Evolutionary conservation across 257 asterid genomes (phyloP).

Genomic region (Petrea volubilis): DNA sequence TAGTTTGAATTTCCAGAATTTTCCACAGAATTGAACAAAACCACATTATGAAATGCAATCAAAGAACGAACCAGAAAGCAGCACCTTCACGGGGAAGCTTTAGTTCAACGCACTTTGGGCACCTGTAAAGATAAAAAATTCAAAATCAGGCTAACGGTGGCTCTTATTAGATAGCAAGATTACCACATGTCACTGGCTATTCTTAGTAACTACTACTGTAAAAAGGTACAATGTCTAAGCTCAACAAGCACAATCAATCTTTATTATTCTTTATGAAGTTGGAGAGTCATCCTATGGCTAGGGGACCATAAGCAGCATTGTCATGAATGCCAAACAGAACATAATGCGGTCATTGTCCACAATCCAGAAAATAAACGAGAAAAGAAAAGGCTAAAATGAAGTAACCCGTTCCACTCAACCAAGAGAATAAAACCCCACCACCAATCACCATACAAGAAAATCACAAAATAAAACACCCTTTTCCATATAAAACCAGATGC

Average conservation of each 20-base stretch:
- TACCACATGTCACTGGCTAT: not conserved
- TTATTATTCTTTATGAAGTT: too few species aligned
- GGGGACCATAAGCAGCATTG: slow-evolving; percentile 9
- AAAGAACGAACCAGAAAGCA: slow-evolving; percentile 89
- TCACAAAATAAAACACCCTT: not conserved
- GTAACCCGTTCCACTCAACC: not conserved
- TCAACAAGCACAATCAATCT: not conserved
- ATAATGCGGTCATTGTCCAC: not conserved
- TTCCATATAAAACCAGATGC: not conserved
- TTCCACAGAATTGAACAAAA: not conserved
- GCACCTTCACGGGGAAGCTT: slow-evolving; percentile 97
- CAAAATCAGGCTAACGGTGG: not conserved
- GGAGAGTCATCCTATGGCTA: too few species aligned
- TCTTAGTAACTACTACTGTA: not conserved
- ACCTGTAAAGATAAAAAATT: slow-evolving; percentile 44
- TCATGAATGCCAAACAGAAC: not conserved
- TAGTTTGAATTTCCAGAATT: not conserved
- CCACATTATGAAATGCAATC: not conserved
- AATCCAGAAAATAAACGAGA: not conserved
- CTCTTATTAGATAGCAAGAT: slow-evolving; percentile 2
- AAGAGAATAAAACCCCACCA: not conserved
- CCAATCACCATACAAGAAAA: not conserved
- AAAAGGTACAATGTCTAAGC: not conserved
- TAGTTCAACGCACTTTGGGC: slow-evolving; percentile 89
- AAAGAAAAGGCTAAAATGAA: not conserved